These are phyloP conservation scores for Penicillium fimorum DNA, from an alignment of 495 filamentous ascomycete species.

Conservation along the genomic window DNA sequence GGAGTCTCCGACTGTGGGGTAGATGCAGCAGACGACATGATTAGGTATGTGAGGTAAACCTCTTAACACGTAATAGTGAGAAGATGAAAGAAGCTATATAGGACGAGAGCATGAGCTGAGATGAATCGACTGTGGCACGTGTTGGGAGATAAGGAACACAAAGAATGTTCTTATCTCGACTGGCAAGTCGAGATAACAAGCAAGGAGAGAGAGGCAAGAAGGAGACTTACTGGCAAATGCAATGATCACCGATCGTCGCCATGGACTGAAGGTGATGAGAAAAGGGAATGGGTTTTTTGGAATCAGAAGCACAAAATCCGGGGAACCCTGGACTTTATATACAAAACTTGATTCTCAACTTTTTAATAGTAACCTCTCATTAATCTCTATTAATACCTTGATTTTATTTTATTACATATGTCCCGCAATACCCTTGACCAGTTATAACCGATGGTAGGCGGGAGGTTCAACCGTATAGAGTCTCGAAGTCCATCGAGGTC, in stretches of 20 bases:
- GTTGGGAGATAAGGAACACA: conserved; percentile 6
- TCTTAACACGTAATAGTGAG: conserved; percentile 16
- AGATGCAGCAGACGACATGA: conserved; percentile 41
- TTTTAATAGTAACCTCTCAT: not conserved
- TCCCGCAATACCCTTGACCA: conserved; percentile 10
- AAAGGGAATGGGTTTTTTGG: conserved; percentile 1
- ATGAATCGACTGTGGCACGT: conserved; percentile 7
- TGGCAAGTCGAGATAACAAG: conserved; percentile 8
- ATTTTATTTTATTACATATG: conserved; percentile 11
- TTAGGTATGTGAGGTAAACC: conserved; percentile 12
- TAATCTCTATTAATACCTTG: not conserved
- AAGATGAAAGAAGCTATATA: conserved; percentile 20
- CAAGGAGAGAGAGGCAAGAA: not conserved
- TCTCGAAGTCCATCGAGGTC: conserved; percentile 24
- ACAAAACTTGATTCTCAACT: conserved; percentile 6
- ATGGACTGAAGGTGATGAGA: conserved; percentile 17
- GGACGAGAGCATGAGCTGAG: conserved; percentile 14
- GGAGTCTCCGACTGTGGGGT: conserved; percentile 33
- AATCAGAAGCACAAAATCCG: conserved; percentile 19
- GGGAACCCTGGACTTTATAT: conserved; percentile 23
- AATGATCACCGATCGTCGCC: conserved; percentile 16
- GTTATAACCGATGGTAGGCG: conserved; percentile 28
- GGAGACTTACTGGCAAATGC: conserved; percentile 15
- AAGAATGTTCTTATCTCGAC: conserved; percentile 11
- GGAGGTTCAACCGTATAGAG: conserved; percentile 13